Percentiles rank a stretch among this genome's conserved stretches.
Evolutionary conservation across 169 alveolate species (phyloP).

Genomic region (Eimeria falciformis): DNA sequence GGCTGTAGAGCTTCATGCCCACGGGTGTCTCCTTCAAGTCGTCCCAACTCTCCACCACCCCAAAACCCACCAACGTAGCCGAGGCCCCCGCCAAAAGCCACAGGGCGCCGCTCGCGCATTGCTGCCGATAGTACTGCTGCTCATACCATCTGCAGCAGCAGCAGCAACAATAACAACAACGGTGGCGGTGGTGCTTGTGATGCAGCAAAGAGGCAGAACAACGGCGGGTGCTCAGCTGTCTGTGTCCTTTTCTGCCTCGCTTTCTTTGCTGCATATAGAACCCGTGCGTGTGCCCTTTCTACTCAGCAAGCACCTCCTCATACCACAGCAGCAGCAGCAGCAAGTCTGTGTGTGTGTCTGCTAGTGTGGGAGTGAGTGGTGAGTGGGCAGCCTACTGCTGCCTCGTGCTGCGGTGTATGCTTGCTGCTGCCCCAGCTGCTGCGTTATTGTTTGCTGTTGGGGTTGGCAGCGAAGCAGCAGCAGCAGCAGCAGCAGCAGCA

Average conservation of each 20-base stretch:
- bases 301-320: no score
- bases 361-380: no score
- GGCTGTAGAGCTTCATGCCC: conserved; percentile 43
- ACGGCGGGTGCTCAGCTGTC: no score
- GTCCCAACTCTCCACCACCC: conserved; percentile 24
- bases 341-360: no score
- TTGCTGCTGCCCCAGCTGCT: conserved; percentile 33
- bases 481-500: conserved; percentile 29
- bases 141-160: conserved; percentile 52
- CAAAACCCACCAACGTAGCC: conserved; percentile 49
- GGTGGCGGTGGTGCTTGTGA: no score
- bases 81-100: conserved; percentile 67
- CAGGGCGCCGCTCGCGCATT: conserved; percentile 41
- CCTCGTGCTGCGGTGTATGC: conserved; percentile 48
- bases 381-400: conserved; percentile 72
- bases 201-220: no score
- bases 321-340: no score
- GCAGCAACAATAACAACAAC: conserved; percentile 11
- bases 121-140: conserved; percentile 35
- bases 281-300: no score
- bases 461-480: conserved; percentile 9
- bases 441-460: not conserved
- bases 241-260: no score
- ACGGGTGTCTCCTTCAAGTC: conserved; percentile 44
- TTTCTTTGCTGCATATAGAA: no score